Evolutionary conservation across 331 rosid species (phyloP).

Genomic region (Quercus tomentella): DNA sequence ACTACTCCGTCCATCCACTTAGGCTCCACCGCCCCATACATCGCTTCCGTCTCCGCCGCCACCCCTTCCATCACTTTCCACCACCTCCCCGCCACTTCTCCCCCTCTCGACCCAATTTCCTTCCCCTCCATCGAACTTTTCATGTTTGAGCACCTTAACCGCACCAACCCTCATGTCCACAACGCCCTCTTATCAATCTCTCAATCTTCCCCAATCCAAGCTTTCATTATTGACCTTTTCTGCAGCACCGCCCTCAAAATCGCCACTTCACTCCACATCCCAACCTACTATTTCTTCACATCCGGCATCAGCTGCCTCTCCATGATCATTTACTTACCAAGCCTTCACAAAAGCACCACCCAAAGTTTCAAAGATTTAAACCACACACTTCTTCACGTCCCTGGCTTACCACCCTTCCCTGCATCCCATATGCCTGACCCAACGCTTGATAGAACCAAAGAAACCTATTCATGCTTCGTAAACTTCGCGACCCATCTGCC

Average conservation of each 20-base stretch:
- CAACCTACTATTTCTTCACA: conserved; percentile 20
- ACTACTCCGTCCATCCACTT: conserved; percentile 14
- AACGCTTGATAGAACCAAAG: background rate
- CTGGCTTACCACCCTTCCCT: conserved; percentile 27
- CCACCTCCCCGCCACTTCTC: background rate
- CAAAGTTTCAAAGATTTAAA: conserved; percentile 25
- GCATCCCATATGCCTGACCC: conserved; percentile 20
- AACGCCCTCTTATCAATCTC: conserved; percentile 19
- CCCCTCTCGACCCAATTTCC: conserved; percentile 9
- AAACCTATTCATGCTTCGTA: background rate
- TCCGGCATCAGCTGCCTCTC: conserved; percentile 1
- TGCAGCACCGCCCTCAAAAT: conserved; percentile 5
- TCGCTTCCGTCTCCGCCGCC: background rate
- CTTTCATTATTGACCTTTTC: conserved; percentile 28
- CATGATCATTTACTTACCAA: background rate
- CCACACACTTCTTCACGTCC: conserved; percentile 6
- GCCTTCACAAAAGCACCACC: conserved; percentile 3
- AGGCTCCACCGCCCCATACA: conserved; percentile 13
- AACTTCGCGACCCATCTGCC: background rate
- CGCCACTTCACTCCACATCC: conserved; percentile 14
- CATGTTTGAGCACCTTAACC: conserved; percentile 11
- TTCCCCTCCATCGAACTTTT: conserved; percentile 4
- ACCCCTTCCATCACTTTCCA: background rate
- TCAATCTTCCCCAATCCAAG: background rate
- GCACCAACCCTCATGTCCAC: conserved; percentile 16